Evolutionary conservation across 1,284 basidiomycete species (phyloP).

Genomic region (Marasmius fiardii): DNA sequence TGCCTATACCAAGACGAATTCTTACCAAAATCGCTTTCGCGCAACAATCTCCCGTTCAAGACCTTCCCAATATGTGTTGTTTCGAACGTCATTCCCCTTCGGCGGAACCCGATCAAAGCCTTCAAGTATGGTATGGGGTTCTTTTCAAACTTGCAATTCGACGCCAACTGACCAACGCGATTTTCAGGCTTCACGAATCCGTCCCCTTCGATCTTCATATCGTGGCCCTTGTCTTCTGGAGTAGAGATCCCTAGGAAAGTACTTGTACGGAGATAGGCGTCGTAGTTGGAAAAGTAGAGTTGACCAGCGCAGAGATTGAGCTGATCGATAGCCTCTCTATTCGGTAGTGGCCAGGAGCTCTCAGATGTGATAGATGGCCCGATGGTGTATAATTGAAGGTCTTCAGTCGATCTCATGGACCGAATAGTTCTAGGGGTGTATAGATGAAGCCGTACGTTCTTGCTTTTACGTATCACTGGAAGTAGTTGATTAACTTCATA

Average conservation of each 20-base stretch:
- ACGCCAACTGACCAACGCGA: slow-evolving; percentile 14
- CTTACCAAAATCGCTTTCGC: not conserved
- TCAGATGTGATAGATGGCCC: slow-evolving; percentile 22
- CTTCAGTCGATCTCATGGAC: slow-evolving; percentile 35
- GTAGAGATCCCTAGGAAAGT: slow-evolving; percentile 33
- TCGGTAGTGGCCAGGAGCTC: slow-evolving; percentile 16
- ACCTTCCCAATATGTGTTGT: slow-evolving; percentile 42
- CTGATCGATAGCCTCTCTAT: slow-evolving; percentile 25
- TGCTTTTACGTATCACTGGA: slow-evolving; percentile 29
- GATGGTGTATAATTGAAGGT: slow-evolving; percentile 33
- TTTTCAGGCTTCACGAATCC: slow-evolving; percentile 31
- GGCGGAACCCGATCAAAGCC: slow-evolving; percentile 29
- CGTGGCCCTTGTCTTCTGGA: slow-evolving; percentile 14
- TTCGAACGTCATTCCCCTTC: slow-evolving; percentile 36
- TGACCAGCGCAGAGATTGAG: slow-evolving; percentile 43
- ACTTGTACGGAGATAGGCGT: slow-evolving; percentile 30
- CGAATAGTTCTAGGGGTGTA: slow-evolving; percentile 37
- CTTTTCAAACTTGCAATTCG: slow-evolving; percentile 23
- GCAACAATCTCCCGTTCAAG: slow-evolving; percentile 28
- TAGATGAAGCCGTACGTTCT: slow-evolving; percentile 35
- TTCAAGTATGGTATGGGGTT: slow-evolving; percentile 32
- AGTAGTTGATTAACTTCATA: slow-evolving; percentile 41
- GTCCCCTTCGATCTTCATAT: slow-evolving; percentile 23
- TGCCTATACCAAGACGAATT: not conserved
- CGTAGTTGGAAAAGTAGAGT: slow-evolving; percentile 32